Percentiles rank a stretch among this genome's conserved stretches.
Evolutionary conservation across 805 yeast genomes (phyloP).

Genomic region (Peterozyma toletana): DNA sequence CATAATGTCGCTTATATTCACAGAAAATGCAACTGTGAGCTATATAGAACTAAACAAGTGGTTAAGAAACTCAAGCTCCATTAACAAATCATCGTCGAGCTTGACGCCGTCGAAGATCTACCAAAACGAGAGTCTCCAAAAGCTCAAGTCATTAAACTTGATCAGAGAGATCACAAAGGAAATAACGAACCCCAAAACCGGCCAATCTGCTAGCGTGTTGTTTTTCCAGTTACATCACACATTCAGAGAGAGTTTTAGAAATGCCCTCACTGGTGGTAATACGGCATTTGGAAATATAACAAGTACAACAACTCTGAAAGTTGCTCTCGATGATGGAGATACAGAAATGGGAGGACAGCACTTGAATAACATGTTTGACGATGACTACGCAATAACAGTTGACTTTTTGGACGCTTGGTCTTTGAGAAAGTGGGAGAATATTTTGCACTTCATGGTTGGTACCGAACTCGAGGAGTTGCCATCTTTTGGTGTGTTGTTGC

Average conservation of each 20-base stretch:
- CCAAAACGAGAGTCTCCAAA: conserved; percentile 72
- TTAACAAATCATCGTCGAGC: conserved; percentile 9
- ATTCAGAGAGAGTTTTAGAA: conserved; percentile 68
- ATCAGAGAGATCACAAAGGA: conserved; percentile 45
- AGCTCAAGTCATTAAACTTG: conserved; percentile 70
- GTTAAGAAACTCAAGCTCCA: conserved; percentile 43
- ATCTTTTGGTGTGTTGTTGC: conserved; percentile 70
- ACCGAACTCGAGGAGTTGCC: conserved; percentile 68
- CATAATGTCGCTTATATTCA: conserved; percentile 80
- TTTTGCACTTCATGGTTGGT: conserved; percentile 96
- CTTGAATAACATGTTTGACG: conserved; percentile 6
- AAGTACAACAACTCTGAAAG: neutral
- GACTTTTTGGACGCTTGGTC: conserved; percentile 74
- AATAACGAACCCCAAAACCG: conserved; percentile 26
- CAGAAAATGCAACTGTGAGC: conserved; percentile 59
- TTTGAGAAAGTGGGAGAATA: conserved; percentile 86
- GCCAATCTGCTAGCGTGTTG: conserved; percentile 21
- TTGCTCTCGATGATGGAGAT: neutral
- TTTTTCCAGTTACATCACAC: conserved; percentile 54
- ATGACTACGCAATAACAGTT: conserved; percentile 50
- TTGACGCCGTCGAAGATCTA: conserved; percentile 30
- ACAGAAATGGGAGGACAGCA: neutral
- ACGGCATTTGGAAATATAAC: conserved; percentile 63
- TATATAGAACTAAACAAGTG: conserved; percentile 65
- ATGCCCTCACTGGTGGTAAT: conserved; percentile 75